These are phyloP conservation scores for Arbutus unedo DNA, from an alignment of 148 eudicot genomes.

Conservation along the genomic window DNA sequence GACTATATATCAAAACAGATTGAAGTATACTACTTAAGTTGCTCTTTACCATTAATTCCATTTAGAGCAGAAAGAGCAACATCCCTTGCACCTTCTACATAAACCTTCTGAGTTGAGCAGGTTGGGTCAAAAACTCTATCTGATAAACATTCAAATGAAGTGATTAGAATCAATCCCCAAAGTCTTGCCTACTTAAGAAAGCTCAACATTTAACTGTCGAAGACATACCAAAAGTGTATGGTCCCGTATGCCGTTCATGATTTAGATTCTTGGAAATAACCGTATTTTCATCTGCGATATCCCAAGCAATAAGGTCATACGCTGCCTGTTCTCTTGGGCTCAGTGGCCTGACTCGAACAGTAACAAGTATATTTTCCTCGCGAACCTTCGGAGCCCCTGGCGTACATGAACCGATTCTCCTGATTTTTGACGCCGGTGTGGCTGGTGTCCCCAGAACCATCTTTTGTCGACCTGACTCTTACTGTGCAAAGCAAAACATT, in stretches of 20 bases:
- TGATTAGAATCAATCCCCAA: neutral
- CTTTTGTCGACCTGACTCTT: conserved; percentile 4
- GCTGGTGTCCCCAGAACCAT: conserved; percentile 41
- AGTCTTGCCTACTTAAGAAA: neutral
- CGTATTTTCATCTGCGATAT: conserved; percentile 61
- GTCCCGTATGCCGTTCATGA: conserved; percentile 56
- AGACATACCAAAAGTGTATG: conserved; percentile 68
- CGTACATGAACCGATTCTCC: conserved; percentile 47
- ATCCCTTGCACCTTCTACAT: conserved; percentile 90
- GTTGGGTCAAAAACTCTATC: conserved; percentile 80
- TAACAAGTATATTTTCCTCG: conserved; percentile 88
- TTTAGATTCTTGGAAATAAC: conserved; percentile 62
- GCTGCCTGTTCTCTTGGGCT: conserved; percentile 72
- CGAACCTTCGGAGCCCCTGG: conserved; percentile 59
- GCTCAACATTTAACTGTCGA: neutral
- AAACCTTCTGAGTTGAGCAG: conserved; percentile 66
- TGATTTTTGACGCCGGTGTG: conserved; percentile 73
- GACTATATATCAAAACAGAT: neutral
- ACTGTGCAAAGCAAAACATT: conserved; percentile 4
- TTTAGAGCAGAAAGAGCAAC: conserved; percentile 92
- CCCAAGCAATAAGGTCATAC: conserved; percentile 95
- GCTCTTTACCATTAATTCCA: conserved; percentile 76
- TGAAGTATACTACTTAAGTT: neutral
- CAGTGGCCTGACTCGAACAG: conserved; percentile 86
- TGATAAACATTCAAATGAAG: conserved; percentile 31